Conservation (phyloP, 2,329 filamentous ascomycete genomes). For the Pestalotiopsis sp. region DNA sequence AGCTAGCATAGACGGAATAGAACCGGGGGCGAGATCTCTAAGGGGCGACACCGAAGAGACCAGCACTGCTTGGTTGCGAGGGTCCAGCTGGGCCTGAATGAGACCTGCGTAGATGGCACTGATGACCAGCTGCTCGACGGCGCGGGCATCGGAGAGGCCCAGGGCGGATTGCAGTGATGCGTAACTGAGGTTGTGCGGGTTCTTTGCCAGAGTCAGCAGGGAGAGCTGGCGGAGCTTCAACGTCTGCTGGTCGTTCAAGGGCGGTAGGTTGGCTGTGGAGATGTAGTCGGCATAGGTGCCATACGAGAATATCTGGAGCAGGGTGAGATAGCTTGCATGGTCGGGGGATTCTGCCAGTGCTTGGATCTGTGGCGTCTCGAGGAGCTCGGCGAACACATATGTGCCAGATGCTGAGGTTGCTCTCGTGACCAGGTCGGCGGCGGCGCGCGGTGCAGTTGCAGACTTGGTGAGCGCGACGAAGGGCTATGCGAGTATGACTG, state of each 20-base stretch:
- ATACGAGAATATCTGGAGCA: conserved; percentile 90
- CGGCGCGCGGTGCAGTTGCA: conserved; percentile 80
- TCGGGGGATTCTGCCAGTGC: conserved; percentile 66
- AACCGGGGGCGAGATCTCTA: conserved; percentile 79
- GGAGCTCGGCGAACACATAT: conserved; percentile 92
- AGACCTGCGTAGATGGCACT: conserved; percentile 86
- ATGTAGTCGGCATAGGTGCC: conserved; percentile 82
- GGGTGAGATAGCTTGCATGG: conserved; percentile 63
- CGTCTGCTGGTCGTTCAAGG: conserved; percentile 71
- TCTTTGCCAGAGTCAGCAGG: conserved; percentile 77
- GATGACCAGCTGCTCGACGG: conserved; percentile 86
- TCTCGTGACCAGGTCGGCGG: conserved; percentile 82
- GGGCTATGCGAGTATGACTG: conserved; percentile 59
- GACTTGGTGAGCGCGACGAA: conserved; percentile 89
- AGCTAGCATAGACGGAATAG: conserved; percentile 68
- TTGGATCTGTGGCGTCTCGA: conserved; percentile 79
- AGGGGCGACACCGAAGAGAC: conserved; percentile 82
- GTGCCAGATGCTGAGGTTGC: conserved; percentile 90
- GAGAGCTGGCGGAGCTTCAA: conserved; percentile 91
- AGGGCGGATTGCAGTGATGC: conserved; percentile 67
- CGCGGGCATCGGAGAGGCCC: conserved; percentile 65
- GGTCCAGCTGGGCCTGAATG: conserved; percentile 81
- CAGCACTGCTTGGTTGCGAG: conserved; percentile 72
- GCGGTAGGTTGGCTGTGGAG: conserved; percentile 61
- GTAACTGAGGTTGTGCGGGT: conserved; percentile 74